Evolutionary conservation across 2,329 filamentous ascomycete genomes (phyloP), one percentile per base, ranked within the genome.

Genomic region (Rutstroemia sp.): DNA sequence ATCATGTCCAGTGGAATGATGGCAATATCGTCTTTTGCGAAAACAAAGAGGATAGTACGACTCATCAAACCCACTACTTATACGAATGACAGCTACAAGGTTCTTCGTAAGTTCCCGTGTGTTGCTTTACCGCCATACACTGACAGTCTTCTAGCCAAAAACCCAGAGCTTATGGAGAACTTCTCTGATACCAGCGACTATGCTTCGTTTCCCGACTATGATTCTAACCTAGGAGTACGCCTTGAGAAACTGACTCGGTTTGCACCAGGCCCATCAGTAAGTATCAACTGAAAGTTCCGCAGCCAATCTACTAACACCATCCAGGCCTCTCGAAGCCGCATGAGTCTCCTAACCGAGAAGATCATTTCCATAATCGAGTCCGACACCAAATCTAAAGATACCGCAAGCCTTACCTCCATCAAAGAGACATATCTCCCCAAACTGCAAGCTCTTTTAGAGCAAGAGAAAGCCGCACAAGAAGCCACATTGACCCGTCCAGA

Each of bases 151-250:
- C 21, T 21, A 59, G 52, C 47, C 10, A 46, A 48, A 56, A 42
- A 38, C 16, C 46, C 51, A 34, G 52, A 58, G 17, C 27, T 51
- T 23, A 6, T 48, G 19, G 30, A 52, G 8, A 54, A 30, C 25
- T 63, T 66, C 9, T 57, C 58, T 4, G 63, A 70, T 44, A 69
- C 63, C 12, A 61, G 64, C 39, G 68, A 70, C 50, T 67, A 67
- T 46, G 61, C 61, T 7, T 60, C 63, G 9, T 70, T 67, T 34
- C 67, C 68, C n/a, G 65, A 67, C 46, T 69, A 65, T 50, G 68
- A 70, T 48, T 59, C 53, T 21, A 65, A 58, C 16, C 27, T 48
- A 6, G 56, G 61, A 6, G 49, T 52, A 21, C 39, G 39, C 4
- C 67, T 70, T 46, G 64, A 67, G 47, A 60, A 62, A 30, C 56